These are phyloP conservation scores for Phytophthora idaei DNA, from an alignment of 352 stramenopile genomes.

Conservation along the genomic window DNA sequence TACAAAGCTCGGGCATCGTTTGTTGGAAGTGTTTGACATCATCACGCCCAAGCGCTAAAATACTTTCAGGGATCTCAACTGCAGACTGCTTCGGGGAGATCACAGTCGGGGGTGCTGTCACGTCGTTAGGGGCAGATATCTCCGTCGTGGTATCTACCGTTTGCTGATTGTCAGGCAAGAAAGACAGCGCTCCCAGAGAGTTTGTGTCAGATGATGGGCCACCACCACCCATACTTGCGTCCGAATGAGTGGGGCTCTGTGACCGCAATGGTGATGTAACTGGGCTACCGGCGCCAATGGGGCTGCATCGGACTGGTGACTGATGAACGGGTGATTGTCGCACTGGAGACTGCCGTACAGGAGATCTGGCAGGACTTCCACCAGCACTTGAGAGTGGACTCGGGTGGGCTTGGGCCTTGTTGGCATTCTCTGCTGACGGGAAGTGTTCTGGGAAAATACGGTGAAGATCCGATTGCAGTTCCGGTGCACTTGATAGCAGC, in stretches of 20 bases:
- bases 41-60: conserved; percentile 69
- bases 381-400: conserved; percentile 38
- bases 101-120: conserved; percentile 8
- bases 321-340: conserved; percentile 55
- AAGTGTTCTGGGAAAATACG: conserved; percentile 88
- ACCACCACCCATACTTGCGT: conserved; percentile 53
- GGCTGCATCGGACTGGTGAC: conserved; percentile 57
- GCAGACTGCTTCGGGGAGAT: conserved; percentile 32
- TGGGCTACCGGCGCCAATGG: conserved; percentile 53
- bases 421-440: conserved; percentile 58
- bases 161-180: conserved; percentile 71
- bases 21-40: conserved; percentile 84
- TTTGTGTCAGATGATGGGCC: conserved; percentile 67
- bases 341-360: conserved; percentile 40
- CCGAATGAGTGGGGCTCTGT: conserved; percentile 74
- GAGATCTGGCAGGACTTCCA: conserved; percentile 55
- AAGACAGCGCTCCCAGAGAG: conserved; percentile 78
- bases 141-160: conserved; percentile 40
- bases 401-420: conserved; percentile 32
- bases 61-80: conserved; percentile 51
- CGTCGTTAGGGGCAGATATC: conserved; percentile 30
- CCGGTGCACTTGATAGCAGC: conserved; percentile 65
- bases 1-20: conserved; percentile 66
- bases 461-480: conserved; percentile 74
- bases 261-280: conserved; percentile 58